Percentiles rank a stretch among this genome's conserved stretches.
phyloP scores from a whole-genome alignment of 768 basidiomycete genomes.

The Lentinula sp. region DNA sequence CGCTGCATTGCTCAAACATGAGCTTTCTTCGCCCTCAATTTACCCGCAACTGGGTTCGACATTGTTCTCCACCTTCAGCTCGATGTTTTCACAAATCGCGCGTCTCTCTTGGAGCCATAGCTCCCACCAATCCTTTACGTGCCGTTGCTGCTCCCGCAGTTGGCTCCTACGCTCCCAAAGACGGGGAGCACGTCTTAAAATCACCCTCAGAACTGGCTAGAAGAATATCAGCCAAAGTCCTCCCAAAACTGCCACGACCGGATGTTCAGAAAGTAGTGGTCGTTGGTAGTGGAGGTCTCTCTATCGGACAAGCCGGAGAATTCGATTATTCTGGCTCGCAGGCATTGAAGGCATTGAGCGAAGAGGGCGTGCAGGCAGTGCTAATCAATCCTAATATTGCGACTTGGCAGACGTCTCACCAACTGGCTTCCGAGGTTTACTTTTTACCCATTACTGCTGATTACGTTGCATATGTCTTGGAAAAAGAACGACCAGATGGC shows the following conservation, averaged over 20 bases:
- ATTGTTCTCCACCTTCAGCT: constrained; percentile 23
- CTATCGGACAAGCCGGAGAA: constrained; percentile 98
- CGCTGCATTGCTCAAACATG: neutral
- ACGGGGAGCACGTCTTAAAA: constrained; percentile 76
- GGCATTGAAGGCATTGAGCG: constrained; percentile 94
- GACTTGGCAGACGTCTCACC: constrained; percentile 98
- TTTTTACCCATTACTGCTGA: constrained; percentile 95
- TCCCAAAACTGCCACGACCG: constrained; percentile 86
- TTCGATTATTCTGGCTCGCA: constrained; percentile 99
- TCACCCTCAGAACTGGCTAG: constrained; percentile 94
- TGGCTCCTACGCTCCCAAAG: constrained; percentile 58
- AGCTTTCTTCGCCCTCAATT: constrained; percentile 3
- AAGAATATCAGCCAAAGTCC: constrained; percentile 87
- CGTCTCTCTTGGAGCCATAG: constrained; percentile 24
- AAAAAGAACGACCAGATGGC: constrained; percentile 97
- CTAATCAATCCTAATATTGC: constrained; percentile 99
- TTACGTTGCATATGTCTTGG: constrained; percentile 97
- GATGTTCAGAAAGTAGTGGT: constrained; percentile 94
- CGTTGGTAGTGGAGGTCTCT: constrained; percentile 92
- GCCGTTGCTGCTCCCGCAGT: constrained; percentile 75
- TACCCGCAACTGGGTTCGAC: constrained; percentile 20
- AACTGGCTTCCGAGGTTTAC: constrained; percentile 95
- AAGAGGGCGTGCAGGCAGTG: constrained; percentile 90
- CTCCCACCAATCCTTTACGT: constrained; percentile 44
- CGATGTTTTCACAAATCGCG: constrained; percentile 50